These are phyloP conservation scores for Ailanthus altissimus DNA, from an alignment of 345 rosid genomes.

Conservation along the genomic window DNA sequence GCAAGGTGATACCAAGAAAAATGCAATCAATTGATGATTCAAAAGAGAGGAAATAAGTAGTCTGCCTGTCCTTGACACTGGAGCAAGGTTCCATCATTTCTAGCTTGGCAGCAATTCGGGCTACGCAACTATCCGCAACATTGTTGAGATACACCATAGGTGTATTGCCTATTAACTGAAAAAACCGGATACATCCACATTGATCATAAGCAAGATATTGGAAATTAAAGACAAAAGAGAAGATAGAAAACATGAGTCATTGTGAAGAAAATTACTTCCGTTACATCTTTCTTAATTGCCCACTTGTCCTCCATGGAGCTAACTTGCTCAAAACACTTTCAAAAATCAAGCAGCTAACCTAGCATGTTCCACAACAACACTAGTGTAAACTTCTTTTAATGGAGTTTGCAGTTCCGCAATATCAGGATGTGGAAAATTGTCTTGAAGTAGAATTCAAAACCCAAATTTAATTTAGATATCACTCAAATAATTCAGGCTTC, in stretches of 20 bases:
- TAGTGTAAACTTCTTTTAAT: not conserved
- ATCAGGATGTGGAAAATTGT: not conserved
- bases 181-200: not conserved
- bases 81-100: constrained; percentile 57
- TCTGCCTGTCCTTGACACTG: constrained; percentile 57
- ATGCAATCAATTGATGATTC: not conserved
- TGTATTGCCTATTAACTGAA: constrained; percentile 62
- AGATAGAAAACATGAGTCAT: not conserved
- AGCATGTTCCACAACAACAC: not conserved
- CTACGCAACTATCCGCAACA: constrained; percentile 42
- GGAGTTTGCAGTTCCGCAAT: not conserved
- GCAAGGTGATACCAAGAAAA: not conserved
- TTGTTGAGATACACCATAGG: constrained; percentile 71
- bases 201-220: not conserved
- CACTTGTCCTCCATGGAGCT: constrained; percentile 35
- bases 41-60: not conserved
- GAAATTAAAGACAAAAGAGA: not conserved
- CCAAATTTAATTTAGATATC: not conserved
- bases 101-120: constrained; percentile 67
- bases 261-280: constrained; percentile 42
- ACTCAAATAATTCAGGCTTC: not conserved
- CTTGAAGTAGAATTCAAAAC: not conserved
- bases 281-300: constrained; percentile 57
- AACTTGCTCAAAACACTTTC: not conserved
- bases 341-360: not conserved